A percentile compares a stretch with the other conserved stretches of the same genome.
Conservation (phyloP, 2,329 filamentous ascomycete genomes). For the Capronia americana region DNA sequence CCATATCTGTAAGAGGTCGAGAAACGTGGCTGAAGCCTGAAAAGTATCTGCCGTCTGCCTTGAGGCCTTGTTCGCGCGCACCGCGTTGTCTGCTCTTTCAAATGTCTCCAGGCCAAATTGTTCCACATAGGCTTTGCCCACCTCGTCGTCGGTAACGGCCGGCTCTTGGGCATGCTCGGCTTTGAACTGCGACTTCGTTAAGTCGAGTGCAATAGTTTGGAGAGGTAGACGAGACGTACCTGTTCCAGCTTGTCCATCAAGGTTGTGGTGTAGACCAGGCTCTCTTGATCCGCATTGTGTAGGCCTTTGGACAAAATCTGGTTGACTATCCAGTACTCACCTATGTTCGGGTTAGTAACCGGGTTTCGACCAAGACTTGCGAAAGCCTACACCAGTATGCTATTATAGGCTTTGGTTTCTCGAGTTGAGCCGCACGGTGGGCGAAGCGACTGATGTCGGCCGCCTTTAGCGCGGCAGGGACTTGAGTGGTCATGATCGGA, state of each 20-base stretch:
- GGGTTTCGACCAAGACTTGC: constrained; percentile 11
- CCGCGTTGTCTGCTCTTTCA: constrained; percentile 78
- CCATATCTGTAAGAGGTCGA: constrained; percentile 88
- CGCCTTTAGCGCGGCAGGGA: constrained; percentile 76
- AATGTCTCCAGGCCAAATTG: constrained; percentile 93
- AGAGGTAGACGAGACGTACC: constrained; percentile 52
- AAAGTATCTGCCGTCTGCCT: constrained; percentile 94
- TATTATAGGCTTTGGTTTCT: constrained; percentile 82
- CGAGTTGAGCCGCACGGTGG: constrained; percentile 81
- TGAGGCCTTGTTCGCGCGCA: constrained; percentile 82
- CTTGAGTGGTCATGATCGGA: constrained; percentile 68
- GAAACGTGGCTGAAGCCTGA: constrained; percentile 87
- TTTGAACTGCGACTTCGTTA: constrained; percentile 63
- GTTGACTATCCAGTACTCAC: constrained; percentile 90
- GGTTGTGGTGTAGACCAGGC: constrained; percentile 77
- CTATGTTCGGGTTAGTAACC: constrained; percentile 54
- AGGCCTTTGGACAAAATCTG: constrained; percentile 83
- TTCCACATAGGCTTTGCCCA: constrained; percentile 89
- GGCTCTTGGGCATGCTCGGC: constrained; percentile 76
- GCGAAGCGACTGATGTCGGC: constrained; percentile 86
- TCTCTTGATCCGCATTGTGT: constrained; percentile 78
- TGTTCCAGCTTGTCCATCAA: constrained; percentile 92
- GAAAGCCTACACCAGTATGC: constrained; percentile 88
- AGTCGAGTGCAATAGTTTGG: neutral
- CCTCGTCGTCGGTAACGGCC: constrained; percentile 81